Evolutionary conservation across 805 yeast species (phyloP).

Genomic region (Cyberlindnera lachancei): DNA sequence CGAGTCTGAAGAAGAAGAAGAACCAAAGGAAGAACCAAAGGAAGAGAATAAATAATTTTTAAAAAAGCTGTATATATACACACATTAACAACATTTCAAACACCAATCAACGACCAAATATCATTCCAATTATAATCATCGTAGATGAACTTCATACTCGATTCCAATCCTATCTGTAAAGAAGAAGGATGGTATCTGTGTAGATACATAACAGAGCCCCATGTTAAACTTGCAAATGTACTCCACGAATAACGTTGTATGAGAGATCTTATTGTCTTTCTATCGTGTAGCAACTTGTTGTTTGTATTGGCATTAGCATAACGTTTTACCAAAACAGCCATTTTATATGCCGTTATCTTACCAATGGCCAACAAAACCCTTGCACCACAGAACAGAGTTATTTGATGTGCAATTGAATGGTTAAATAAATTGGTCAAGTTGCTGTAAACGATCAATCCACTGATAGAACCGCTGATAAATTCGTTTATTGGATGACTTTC

Average conservation of each 20-base stretch:
- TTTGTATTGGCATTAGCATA: background rate
- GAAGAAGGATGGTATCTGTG: slow-evolving; percentile 55
- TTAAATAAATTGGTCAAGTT: slow-evolving; percentile 26
- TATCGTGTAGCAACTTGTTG: slow-evolving; percentile 4
- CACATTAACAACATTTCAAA: slow-evolving; percentile 27
- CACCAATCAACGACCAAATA: slow-evolving; percentile 23
- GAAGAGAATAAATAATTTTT: too few species aligned
- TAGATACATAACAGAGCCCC: slow-evolving; percentile 71
- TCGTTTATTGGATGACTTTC: slow-evolving; percentile 14
- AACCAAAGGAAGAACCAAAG: too few species aligned
- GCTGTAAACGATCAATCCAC: slow-evolving; percentile 36
- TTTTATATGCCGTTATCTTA: slow-evolving; percentile 17
- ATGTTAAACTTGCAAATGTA: slow-evolving; percentile 51
- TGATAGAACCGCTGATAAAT: slow-evolving; percentile 29
- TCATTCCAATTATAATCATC: slow-evolving; percentile 48
- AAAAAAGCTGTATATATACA: too few species aligned
- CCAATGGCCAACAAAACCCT: slow-evolving; percentile 59
- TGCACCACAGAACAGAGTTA: slow-evolving; percentile 66
- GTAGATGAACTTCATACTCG: slow-evolving; percentile 66
- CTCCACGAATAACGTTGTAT: slow-evolving; percentile 42
- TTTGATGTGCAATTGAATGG: slow-evolving; percentile 55
- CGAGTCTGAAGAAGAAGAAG: too few species aligned
- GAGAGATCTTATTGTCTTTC: too few species aligned
- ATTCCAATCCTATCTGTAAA: slow-evolving; percentile 57
- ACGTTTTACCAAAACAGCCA: slow-evolving; percentile 9